A percentile compares a stretch with the other conserved stretches of the same genome.
These are phyloP conservation scores for Kondoa malvinella DNA, from an alignment of 768 basidiomycete species.

Conservation along the genomic window DNA sequence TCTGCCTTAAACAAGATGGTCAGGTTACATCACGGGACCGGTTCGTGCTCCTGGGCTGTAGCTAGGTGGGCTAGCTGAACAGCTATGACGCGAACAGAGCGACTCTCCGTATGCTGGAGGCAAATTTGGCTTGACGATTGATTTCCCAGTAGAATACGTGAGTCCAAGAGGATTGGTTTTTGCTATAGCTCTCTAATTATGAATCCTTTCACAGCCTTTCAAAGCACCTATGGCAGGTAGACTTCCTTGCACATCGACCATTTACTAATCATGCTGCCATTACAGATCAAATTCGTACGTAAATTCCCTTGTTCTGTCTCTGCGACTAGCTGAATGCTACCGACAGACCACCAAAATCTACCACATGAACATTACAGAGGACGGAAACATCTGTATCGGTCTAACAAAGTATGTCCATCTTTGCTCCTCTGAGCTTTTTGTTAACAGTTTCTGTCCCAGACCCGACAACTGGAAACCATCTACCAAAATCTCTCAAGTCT, in stretches of 20 bases:
- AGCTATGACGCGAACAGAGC: too few species aligned
- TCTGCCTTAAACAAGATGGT: not conserved
- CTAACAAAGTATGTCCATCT: not conserved
- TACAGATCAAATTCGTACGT: conserved; percentile 8
- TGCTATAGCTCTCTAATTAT: not conserved
- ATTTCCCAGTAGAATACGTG: conserved; percentile 8
- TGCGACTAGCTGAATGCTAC: not conserved
- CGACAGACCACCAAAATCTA: conserved; percentile 5
- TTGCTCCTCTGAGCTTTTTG: not conserved
- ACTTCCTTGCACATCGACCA: not conserved
- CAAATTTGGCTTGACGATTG: conserved; percentile 5
- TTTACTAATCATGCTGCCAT: too few species aligned
- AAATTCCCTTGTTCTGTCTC: not conserved
- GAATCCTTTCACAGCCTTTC: conserved; percentile 3
- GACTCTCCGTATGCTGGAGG: conserved; percentile 1
- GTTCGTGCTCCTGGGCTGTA: too few species aligned
- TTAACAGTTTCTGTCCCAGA: not conserved
- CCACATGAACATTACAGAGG: conserved; percentile 5
- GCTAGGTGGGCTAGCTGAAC: too few species aligned
- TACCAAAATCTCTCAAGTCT: conserved; percentile 4
- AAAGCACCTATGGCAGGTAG: not conserved
- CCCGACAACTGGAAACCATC: conserved; percentile 4
- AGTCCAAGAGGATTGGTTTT: not conserved
- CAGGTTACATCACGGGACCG: not conserved
- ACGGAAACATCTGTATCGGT: conserved; percentile 5